A percentile compares a stretch with the other conserved stretches of the same genome.
These are phyloP conservation scores for Penicillium goetzii DNA, from an alignment of 495 filamentous ascomycete genomes.

Conservation along the genomic window DNA sequence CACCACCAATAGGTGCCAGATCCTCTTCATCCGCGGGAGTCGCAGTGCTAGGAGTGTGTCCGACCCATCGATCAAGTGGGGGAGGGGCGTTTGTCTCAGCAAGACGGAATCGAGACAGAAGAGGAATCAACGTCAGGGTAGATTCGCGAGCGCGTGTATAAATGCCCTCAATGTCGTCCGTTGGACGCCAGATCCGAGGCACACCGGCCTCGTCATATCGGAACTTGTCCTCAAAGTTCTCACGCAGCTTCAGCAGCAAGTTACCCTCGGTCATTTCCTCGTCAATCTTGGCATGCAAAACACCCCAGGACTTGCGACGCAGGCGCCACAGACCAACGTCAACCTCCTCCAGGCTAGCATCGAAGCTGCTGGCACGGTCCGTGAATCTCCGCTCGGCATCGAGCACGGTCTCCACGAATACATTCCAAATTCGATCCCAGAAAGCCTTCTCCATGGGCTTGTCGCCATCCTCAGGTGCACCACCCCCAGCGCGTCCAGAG, in stretches of 20 bases:
- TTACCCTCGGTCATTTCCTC: conserved; percentile 99
- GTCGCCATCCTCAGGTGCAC: conserved; percentile 76
- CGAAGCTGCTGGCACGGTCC: conserved; percentile 87
- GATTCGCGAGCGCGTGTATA: conserved; percentile 91
- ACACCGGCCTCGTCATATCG: conserved; percentile 95
- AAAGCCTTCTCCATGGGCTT: conserved; percentile 80
- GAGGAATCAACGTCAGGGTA: conserved; percentile 84
- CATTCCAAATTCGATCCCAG: conserved; percentile 94
- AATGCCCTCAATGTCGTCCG: conserved; percentile 93
- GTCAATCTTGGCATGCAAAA: conserved; percentile 85
- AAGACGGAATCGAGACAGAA: conserved; percentile 82
- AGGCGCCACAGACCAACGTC: conserved; percentile 92
- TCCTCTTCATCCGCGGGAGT: conserved; percentile 89
- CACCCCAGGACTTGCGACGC: conserved; percentile 90
- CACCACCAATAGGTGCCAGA: conserved; percentile 78
- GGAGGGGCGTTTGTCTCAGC: conserved; percentile 71
- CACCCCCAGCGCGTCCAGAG: conserved; percentile 77
- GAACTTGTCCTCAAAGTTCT: conserved; percentile 99
- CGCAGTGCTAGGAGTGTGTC: conserved; percentile 72
- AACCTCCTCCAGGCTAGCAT: conserved; percentile 88
- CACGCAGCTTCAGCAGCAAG: conserved; percentile 88
- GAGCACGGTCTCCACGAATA: conserved; percentile 81
- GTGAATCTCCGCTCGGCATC: conserved; percentile 85
- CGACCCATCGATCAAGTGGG: conserved; percentile 80
- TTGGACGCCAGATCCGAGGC: conserved; percentile 94